Evolutionary conservation across 2,329 filamentous ascomycete species (phyloP).

Genomic region (Albophoma yamanashiensis): DNA sequence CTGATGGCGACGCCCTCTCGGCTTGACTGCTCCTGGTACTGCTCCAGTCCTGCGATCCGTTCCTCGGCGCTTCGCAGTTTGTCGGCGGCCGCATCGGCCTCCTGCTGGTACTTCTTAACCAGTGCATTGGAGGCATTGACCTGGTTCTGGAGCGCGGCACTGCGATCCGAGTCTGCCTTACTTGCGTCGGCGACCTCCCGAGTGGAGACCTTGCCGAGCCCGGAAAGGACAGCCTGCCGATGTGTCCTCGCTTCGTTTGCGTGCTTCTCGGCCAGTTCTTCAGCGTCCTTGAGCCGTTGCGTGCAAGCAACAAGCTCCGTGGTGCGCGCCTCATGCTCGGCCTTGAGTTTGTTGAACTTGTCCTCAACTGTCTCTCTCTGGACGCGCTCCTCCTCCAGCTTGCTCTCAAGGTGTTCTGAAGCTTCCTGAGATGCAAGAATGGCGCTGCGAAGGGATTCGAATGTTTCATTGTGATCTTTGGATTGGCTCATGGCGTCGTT

Average conservation of each 20-base stretch:
- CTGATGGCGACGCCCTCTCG: slow-evolving; percentile 84
- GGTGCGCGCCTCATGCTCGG: slow-evolving; percentile 72
- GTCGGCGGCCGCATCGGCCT: slow-evolving; percentile 77
- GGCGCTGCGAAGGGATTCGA: slow-evolving; percentile 67
- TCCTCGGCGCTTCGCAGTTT: slow-evolving; percentile 90
- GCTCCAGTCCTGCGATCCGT: slow-evolving; percentile 89
- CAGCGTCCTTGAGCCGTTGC: slow-evolving; percentile 69
- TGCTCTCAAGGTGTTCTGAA: slow-evolving; percentile 63
- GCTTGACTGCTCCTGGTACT: slow-evolving; percentile 94
- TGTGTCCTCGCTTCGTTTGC: slow-evolving; percentile 81
- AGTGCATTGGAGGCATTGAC: slow-evolving; percentile 66
- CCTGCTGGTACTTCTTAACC: slow-evolving; percentile 79
- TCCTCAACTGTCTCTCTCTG: slow-evolving; percentile 64
- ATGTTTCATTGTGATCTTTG: slow-evolving; percentile 58
- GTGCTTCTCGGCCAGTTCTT: slow-evolving; percentile 80
- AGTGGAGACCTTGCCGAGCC: slow-evolving; percentile 62
- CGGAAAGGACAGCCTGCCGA: slow-evolving; percentile 69
- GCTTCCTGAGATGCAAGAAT: slow-evolving; percentile 72
- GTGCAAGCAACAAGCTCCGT: slow-evolving; percentile 66
- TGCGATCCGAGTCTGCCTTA: slow-evolving; percentile 51
- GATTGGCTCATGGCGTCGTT: slow-evolving; percentile 56
- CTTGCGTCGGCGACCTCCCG: slow-evolving; percentile 37
- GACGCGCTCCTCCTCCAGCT: slow-evolving; percentile 73
- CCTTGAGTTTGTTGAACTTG: slow-evolving; percentile 65
- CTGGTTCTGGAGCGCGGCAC: slow-evolving; percentile 68